phyloP scores from a whole-genome alignment of 257 asterid genomes.

The Echites panduratus region DNA sequence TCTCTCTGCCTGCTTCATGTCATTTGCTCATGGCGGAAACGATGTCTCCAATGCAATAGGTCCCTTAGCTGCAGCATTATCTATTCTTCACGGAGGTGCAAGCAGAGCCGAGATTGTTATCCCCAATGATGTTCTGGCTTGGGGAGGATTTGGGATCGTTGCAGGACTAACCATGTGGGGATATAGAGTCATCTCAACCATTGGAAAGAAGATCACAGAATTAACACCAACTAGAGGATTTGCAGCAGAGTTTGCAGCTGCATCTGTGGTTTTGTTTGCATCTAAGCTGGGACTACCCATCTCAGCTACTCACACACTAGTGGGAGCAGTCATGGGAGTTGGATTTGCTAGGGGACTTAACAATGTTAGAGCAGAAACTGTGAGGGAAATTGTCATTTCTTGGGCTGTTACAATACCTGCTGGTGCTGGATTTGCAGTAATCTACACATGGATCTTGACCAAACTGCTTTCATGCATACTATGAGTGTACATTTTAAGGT shows the following conservation, averaged over 20 bases:
- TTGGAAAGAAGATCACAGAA: conserved; percentile 92
- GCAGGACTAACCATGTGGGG: conserved; percentile 94
- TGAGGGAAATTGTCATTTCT: conserved; percentile 81
- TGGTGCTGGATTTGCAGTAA: conserved; percentile 74
- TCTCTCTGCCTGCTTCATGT: conserved; percentile 92
- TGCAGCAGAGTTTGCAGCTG: conserved; percentile 98
- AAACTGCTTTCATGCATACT: conserved; percentile 50
- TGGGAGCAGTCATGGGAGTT: conserved; percentile 98
- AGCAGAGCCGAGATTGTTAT: conserved; percentile 57
- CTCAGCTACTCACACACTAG: conserved; percentile 90
- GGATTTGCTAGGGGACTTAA: conserved; percentile 93
- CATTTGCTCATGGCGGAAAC: conserved; percentile 98
- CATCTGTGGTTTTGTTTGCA: conserved; percentile 77
- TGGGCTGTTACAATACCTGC: conserved; percentile 90
- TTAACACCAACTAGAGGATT: conserved; percentile 89
- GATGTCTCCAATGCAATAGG: conserved; percentile 94
- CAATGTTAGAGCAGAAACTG: conserved; percentile 83
- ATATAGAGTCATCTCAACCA: conserved; percentile 75
- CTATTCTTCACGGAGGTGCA: conserved; percentile 74
- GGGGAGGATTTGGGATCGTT: conserved; percentile 97
- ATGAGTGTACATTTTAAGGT: conserved; percentile 32
- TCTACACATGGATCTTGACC: conserved; percentile 78
- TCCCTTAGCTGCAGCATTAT: conserved; percentile 80
- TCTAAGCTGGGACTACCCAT: conserved; percentile 85
- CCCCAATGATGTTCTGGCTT: conserved; percentile 76